Percentiles rank a stretch among this genome's conserved stretches.
phyloP scores from a whole-genome alignment of 305 asterid genomes.

The Fraxinus latifolia region DNA sequence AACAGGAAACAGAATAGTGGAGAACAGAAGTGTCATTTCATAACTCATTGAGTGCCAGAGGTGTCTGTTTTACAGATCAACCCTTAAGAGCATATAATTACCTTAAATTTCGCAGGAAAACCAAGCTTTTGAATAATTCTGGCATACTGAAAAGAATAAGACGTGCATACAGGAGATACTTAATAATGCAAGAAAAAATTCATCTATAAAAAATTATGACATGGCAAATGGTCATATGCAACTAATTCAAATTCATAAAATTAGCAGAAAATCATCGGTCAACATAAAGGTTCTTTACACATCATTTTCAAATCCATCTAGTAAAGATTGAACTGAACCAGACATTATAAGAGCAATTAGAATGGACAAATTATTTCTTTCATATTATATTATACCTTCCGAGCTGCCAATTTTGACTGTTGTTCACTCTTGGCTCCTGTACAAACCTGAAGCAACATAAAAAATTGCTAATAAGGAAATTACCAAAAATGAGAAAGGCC shows the following conservation, averaged over 20 bases:
- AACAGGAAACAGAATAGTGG: not conserved
- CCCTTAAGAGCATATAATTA: slow-evolving; percentile 9
- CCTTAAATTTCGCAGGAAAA: slow-evolving; percentile 67
- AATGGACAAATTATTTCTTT: not conserved
- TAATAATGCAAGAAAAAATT: not conserved
- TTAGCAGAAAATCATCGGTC: not conserved
- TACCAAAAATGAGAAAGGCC: not conserved
- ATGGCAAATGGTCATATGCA: not conserved
- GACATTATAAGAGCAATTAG: not conserved
- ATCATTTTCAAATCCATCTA: not conserved
- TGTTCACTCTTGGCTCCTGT: slow-evolving; percentile 78
- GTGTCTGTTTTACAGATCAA: not conserved
- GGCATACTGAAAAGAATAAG: slow-evolving; percentile 48
- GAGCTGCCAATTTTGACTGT: slow-evolving; percentile 65
- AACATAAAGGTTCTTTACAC: not conserved
- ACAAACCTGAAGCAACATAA: slow-evolving; percentile 48
- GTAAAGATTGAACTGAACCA: not conserved
- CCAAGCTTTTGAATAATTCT: slow-evolving; percentile 76
- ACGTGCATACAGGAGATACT: not conserved
- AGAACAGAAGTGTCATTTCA: not conserved
- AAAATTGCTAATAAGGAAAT: slow-evolving; percentile 1
- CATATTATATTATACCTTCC: slow-evolving; percentile 42
- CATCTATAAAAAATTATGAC: slow-evolving; percentile 8
- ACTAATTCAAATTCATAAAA: slow-evolving; percentile 6
- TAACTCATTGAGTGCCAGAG: slow-evolving; percentile 6